Evolutionary conservation across 306 rosid species (phyloP).

Genomic region (Ochetophila trinervis): DNA sequence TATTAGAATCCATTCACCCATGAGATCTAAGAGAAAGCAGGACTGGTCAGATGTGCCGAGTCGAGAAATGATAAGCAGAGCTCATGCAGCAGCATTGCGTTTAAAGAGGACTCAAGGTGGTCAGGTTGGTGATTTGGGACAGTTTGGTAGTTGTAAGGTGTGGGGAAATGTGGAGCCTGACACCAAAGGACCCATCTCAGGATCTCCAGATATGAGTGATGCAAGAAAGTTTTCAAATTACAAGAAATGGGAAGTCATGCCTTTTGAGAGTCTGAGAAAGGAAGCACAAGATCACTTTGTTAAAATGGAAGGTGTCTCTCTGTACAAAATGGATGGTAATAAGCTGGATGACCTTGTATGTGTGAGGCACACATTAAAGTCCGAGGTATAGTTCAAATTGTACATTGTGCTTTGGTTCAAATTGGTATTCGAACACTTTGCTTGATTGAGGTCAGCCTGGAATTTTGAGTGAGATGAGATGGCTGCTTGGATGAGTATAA

Average conservation of each 20-base stretch:
- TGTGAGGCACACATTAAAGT: conserved; percentile 66
- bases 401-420: conserved; percentile 8
- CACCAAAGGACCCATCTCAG: conserved; percentile 69
- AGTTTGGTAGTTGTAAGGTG: conserved; percentile 91
- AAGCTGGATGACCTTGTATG: conserved; percentile 94
- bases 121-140: conserved; percentile 53
- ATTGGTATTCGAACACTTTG: conserved; percentile 16
- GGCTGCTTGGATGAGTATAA: conserved; percentile 10
- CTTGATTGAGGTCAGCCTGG: conserved; percentile 21
- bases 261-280: conserved; percentile 67
- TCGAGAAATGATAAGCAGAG: conserved; percentile 66
- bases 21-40: conserved; percentile 84
- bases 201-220: conserved; percentile 85
- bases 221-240: conserved; percentile 68
- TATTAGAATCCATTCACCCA: conserved; percentile 90
- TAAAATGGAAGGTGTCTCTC: conserved; percentile 83
- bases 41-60: conserved; percentile 91
- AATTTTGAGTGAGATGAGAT: conserved; percentile 23
- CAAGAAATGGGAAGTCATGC: conserved; percentile 86
- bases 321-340: conserved; percentile 95
- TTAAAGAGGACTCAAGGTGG: conserved; percentile 46
- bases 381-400: conserved; percentile 35
- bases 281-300: conserved; percentile 67
- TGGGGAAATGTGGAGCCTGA: conserved; percentile 71
- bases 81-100: conserved; percentile 76